phyloP scores from a whole-genome alignment of 1,139 yeast species.

The Candida freyschussii region DNA sequence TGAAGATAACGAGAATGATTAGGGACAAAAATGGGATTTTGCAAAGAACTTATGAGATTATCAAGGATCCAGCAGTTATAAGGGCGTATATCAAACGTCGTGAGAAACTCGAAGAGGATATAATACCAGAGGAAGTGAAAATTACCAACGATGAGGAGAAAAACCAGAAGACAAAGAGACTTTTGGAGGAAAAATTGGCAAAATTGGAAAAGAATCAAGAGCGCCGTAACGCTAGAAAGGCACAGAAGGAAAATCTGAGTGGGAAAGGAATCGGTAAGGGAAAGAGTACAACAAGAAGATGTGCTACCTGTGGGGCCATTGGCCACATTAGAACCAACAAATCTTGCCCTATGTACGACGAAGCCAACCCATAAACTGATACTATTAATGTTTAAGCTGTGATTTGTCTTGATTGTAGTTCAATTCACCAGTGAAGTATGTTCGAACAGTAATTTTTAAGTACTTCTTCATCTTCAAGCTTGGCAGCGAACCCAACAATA shows the following conservation, averaged over 20 bases:
- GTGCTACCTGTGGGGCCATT: constrained; percentile 92
- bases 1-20: constrained; percentile 74
- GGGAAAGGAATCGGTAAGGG: constrained; percentile 71
- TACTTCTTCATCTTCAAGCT: constrained; percentile 25
- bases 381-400: constrained; percentile 1
- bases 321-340: constrained; percentile 91
- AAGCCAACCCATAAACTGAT: constrained; percentile 19
- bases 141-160: constrained; percentile 85
- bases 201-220: constrained; percentile 74
- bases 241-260: constrained; percentile 44
- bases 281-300: constrained; percentile 76
- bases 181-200: constrained; percentile 80
- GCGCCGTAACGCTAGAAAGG: constrained; percentile 54
- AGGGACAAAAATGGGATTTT: constrained; percentile 83
- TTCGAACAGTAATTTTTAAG: constrained; percentile 19
- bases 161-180: constrained; percentile 71
- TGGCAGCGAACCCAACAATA: constrained; percentile 32
- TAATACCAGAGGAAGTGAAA: constrained; percentile 53
- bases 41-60: constrained; percentile 74
- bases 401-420: not conserved
- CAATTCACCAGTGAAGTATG: constrained; percentile 23
- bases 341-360: constrained; percentile 80
- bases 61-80: constrained; percentile 81
- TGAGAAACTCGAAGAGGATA: constrained; percentile 67
- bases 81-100: constrained; percentile 79